Percentiles rank a stretch among this genome's conserved stretches.
phyloP scores from a whole-genome alignment of 1,284 basidiomycete genomes.

The Irpex rosettiformis region DNA sequence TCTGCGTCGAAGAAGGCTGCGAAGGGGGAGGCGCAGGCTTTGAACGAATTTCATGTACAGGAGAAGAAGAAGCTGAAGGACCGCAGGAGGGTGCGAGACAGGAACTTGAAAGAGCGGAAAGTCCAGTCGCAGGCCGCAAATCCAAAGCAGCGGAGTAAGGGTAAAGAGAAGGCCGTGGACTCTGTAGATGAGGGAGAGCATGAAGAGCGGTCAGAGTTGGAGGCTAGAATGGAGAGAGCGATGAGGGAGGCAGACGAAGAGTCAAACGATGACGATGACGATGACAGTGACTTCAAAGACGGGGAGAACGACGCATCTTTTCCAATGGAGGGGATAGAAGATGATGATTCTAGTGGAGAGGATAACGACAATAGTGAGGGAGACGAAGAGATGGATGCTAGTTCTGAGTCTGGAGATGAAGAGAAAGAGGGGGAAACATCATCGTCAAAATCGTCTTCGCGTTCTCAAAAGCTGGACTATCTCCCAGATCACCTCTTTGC shows the following conservation, averaged over 20 bases:
- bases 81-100: slow-evolving; percentile 27
- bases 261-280: slow-evolving; percentile 13
- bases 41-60: slow-evolving; percentile 23
- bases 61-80: slow-evolving; percentile 30
- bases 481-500: slow-evolving; percentile 36
- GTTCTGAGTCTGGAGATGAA: slow-evolving; percentile 5
- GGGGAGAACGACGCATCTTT: slow-evolving; percentile 9
- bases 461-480: slow-evolving; percentile 21
- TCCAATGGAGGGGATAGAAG: slow-evolving; percentile 15
- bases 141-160: slow-evolving; percentile 6
- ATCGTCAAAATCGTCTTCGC: slow-evolving; percentile 4
- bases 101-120: slow-evolving; percentile 28
- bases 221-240: slow-evolving; percentile 31
- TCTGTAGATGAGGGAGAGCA: slow-evolving; percentile 8
- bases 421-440: slow-evolving; percentile 10
- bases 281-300: slow-evolving; percentile 5
- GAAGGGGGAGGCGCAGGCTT: slow-evolving; percentile 21
- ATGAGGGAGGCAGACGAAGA: slow-evolving; percentile 31
- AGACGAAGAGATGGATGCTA: slow-evolving; percentile 5
- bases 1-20: slow-evolving; percentile 25
- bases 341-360: slow-evolving; percentile 27
- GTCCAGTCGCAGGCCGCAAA: slow-evolving; percentile 11
- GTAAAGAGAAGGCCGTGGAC: slow-evolving; percentile 9
- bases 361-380: slow-evolving; percentile 52
- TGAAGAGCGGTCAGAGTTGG: slow-evolving; percentile 18